These are phyloP conservation scores for Cutaneotrichosporon mucoides DNA, from an alignment of 1,284 basidiomycete species.

Conservation along the genomic window DNA sequence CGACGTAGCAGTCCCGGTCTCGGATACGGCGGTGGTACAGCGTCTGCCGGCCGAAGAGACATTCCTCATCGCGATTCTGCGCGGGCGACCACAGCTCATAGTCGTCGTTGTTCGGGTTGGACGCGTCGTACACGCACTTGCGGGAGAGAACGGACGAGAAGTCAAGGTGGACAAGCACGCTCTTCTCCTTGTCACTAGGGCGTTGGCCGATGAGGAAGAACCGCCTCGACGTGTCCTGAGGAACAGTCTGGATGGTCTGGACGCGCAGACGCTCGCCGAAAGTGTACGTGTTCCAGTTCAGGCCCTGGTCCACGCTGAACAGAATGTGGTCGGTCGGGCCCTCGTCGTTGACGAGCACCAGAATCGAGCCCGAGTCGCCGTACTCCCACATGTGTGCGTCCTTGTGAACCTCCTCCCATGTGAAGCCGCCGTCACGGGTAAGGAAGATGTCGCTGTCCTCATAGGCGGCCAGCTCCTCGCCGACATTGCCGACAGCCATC, in stretches of 20 bases:
- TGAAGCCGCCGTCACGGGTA: constrained; percentile 92
- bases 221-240: constrained; percentile 80
- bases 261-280: constrained; percentile 79
- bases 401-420: constrained; percentile 98
- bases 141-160: constrained; percentile 52
- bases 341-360: constrained; percentile 93
- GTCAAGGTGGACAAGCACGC: constrained; percentile 80
- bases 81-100: constrained; percentile 94
- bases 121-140: constrained; percentile 46
- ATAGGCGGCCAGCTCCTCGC: constrained; percentile 74
- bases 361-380: constrained; percentile 90
- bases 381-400: constrained; percentile 98
- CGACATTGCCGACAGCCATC: constrained; percentile 97
- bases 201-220: constrained; percentile 80
- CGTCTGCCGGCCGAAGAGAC: constrained; percentile 83
- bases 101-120: constrained; percentile 76
- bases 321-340: constrained; percentile 82
- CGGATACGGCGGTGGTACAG: constrained; percentile 80
- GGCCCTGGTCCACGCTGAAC: constrained; percentile 84
- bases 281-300: constrained; percentile 79
- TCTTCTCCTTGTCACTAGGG: constrained; percentile 54
- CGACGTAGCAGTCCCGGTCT: constrained; percentile 76
- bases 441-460: constrained; percentile 91
- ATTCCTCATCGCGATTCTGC: constrained; percentile 68
- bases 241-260: constrained; percentile 77